Base-by-base conservation (phyloP, 257 asterid species). In the Solanum pinnatisectum region DNA sequence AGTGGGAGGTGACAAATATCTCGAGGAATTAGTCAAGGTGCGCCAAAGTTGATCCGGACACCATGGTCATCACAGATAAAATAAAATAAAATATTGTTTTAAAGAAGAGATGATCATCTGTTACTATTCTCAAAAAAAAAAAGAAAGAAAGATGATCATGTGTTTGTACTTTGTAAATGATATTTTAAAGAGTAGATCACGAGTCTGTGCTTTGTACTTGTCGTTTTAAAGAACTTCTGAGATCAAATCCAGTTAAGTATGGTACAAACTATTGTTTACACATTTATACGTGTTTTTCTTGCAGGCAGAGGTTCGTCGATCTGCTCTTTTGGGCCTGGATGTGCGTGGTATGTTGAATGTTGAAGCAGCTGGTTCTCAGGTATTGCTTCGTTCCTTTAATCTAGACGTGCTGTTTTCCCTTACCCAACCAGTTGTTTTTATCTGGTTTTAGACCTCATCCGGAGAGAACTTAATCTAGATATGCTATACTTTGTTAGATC, bases 281-380 rank as follows among this genome's bases (percentile, higher is more conserved):
- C 86, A 82, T 82, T 46, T 49, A 18, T 25, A 12, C 49, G 70
- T 49, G 71, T 82, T 82, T 30, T 49, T 10, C 20, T 59, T 74
- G 73, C 93, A 97, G 99, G 94, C 97, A 65, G 94, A 90, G 90
- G 91, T 95, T 78, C 96, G 99, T 39, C 93, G 92, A 91, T 92
- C 94, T 56, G 96, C 95, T 37, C 87, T 97, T 60, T 71, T 88
- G 86, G 92, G 94, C 87, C 88, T 96, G 92, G 95, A 95, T 90
- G 93, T 88, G 22, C 90, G 23, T 86, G 91, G 89, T 79, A 88
- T 96, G 88, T 86, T 92, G 87, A 92, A 78, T 44, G 94, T 93
- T 88, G 93, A 94, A 88, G 92, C 91, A 89, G 88, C 87, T 91
- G 93, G 94, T 85, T 91, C 96, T 22, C 93, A 92, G 98, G 99